These are phyloP conservation scores for Asterionellopsis glacialis DNA, from an alignment of 108 stramenopile genomes.

Conservation along the genomic window DNA sequence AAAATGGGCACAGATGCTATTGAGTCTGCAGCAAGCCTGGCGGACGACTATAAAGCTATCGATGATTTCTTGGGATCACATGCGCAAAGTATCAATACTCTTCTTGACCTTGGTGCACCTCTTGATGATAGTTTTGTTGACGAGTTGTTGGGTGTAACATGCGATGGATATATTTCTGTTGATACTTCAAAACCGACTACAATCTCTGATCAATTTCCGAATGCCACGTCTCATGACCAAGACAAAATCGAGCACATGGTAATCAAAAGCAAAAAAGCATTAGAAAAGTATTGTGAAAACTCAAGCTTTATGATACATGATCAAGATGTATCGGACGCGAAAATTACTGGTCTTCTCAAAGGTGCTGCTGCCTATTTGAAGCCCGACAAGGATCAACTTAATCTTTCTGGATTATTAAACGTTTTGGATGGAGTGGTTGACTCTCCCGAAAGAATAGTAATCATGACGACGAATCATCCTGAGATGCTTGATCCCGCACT, in stretches of 20 bases:
- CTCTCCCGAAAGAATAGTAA: slow-evolving; percentile 67
- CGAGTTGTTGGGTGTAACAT: slow-evolving; percentile 29
- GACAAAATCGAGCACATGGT: background rate
- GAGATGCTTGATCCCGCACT: slow-evolving; percentile 78
- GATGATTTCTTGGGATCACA: slow-evolving; percentile 28
- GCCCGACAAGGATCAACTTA: slow-evolving; percentile 36
- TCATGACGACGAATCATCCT: slow-evolving; percentile 82
- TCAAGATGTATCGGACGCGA: too few relatives aligned
- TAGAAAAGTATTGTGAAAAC: too few relatives aligned
- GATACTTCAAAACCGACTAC: too few relatives aligned
- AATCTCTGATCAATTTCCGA: background rate
- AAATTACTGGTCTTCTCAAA: background rate
- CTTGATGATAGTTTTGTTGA: slow-evolving; percentile 31
- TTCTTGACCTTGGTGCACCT: slow-evolving; percentile 27
- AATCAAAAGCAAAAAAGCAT: too few relatives aligned
- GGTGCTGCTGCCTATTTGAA: slow-evolving; percentile 10
- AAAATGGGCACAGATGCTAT: slow-evolving; percentile 28
- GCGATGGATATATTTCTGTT: too few relatives aligned
- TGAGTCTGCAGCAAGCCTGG: slow-evolving; percentile 8
- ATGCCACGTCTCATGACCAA: background rate
- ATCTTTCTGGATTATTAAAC: slow-evolving; percentile 62
- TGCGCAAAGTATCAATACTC: slow-evolving; percentile 19
- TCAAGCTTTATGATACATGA: too few relatives aligned
- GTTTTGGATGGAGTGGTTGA: slow-evolving; percentile 84
- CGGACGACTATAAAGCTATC: slow-evolving; percentile 13